A percentile compares a stretch with the other conserved stretches of the same genome.
phyloP scores from a whole-genome alignment of 306 rosid species.

The Pachyrhizus erosus region DNA sequence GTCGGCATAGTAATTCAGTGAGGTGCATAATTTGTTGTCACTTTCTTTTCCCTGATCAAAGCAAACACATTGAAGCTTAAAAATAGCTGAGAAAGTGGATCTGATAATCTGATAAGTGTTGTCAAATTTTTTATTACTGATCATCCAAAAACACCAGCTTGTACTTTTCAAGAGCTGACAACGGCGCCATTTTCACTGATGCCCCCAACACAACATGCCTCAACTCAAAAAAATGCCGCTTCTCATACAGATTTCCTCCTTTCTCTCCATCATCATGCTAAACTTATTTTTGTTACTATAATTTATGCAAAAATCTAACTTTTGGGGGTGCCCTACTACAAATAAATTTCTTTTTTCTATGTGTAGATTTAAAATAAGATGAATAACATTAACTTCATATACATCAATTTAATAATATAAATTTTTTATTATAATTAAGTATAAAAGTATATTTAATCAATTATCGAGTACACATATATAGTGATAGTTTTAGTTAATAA shows the following conservation, averaged over 20 bases:
- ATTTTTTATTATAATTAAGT: background rate
- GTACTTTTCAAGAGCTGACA: conserved; percentile 61
- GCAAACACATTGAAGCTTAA: background rate
- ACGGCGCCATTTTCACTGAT: conserved; percentile 51
- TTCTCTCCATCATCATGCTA: conserved; percentile 8
- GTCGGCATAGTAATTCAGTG: background rate
- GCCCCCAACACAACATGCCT: background rate
- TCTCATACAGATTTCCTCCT: conserved; percentile 40
- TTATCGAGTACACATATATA: background rate
- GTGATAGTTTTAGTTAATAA: background rate
- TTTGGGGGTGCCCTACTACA: background rate
- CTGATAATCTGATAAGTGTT: conserved; percentile 57
- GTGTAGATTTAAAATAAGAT: background rate
- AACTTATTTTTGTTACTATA: background rate
- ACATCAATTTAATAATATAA: background rate
- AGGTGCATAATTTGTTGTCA: background rate
- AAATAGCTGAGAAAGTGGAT: conserved; percentile 26
- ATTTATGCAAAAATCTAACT: background rate
- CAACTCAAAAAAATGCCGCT: conserved; percentile 11
- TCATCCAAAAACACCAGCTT: conserved; percentile 61
- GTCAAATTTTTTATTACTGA: conserved; percentile 59
- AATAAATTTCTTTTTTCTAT: background rate
- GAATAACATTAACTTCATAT: too few species aligned
- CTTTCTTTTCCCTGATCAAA: background rate
- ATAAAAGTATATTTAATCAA: background rate